phyloP scores from a whole-genome alignment of 163 green algal genomes.

The Smithsoniella earleae region DNA sequence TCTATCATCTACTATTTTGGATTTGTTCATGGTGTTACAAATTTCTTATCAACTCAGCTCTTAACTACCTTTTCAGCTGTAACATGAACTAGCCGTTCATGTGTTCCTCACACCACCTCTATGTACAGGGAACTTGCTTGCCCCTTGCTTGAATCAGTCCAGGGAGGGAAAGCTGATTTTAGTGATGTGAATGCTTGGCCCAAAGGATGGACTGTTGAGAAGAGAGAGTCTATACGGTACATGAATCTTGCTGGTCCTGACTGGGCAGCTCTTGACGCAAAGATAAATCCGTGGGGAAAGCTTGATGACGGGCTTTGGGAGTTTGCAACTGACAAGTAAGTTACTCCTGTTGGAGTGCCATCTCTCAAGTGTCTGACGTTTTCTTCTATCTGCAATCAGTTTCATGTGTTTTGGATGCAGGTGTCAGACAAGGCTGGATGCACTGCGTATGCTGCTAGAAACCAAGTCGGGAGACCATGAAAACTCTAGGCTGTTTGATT shows the following conservation, averaged over 20 bases:
- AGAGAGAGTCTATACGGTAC: constrained; percentile 21
- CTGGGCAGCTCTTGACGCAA: constrained; percentile 17
- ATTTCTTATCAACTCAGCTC: too few species aligned
- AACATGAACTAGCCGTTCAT: too few species aligned
- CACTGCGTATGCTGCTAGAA: background rate
- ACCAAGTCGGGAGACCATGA: constrained; percentile 17
- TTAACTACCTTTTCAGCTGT: too few species aligned
- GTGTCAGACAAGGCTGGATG: constrained; percentile 7
- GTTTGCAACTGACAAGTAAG: constrained; percentile 8
- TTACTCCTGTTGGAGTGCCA: too few species aligned
- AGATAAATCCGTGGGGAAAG: constrained; percentile 17
- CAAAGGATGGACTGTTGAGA: background rate
- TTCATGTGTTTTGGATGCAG: too few species aligned
- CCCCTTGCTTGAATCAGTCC: too few species aligned
- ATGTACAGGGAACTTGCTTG: too few species aligned
- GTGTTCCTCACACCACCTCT: too few species aligned
- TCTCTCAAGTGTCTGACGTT: too few species aligned
- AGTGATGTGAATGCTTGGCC: background rate
- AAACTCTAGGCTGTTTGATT: background rate
- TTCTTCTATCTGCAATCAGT: too few species aligned
- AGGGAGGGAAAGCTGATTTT: background rate
- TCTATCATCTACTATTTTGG: too few species aligned
- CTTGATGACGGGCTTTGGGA: constrained; percentile 18
- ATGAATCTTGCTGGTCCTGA: constrained; percentile 14
- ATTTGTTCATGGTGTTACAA: too few species aligned